Conservation (phyloP, 2,329 filamentous ascomycete species). For the Epichloe sibirici region DNA sequence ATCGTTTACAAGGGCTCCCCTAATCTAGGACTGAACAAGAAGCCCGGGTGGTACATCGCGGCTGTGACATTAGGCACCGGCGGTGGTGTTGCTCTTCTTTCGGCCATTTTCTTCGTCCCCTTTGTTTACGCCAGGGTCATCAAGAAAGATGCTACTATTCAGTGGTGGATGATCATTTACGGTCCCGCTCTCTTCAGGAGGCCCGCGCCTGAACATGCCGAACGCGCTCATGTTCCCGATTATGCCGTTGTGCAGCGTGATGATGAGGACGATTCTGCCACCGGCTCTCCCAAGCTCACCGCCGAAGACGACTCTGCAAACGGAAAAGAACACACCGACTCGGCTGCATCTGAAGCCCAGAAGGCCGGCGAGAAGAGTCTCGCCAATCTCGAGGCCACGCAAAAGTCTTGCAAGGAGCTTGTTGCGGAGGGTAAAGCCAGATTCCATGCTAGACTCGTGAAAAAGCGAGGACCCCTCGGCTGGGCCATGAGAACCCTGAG, state of each 20-base stretch:
- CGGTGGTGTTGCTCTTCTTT: slow-evolving; percentile 43
- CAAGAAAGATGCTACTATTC: slow-evolving; percentile 52
- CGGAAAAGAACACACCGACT: slow-evolving; percentile 6
- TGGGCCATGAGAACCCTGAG: slow-evolving; percentile 73
- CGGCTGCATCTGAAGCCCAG: slow-evolving; percentile 2
- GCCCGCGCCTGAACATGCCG: slow-evolving; percentile 36
- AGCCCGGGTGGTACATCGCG: slow-evolving; percentile 55
- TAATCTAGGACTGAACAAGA: slow-evolving; percentile 50
- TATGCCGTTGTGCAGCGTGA: slow-evolving; percentile 65
- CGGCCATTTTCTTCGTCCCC: slow-evolving; percentile 61
- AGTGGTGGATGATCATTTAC: slow-evolving; percentile 48
- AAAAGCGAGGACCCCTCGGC: slow-evolving; percentile 54
- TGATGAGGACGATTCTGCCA: slow-evolving; percentile 28
- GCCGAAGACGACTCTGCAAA: slow-evolving; percentile 15
- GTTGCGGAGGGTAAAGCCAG: slow-evolving; percentile 43
- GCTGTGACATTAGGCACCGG: slow-evolving; percentile 54
- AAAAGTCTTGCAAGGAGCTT: slow-evolving; percentile 48
- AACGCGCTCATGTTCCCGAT: slow-evolving; percentile 52
- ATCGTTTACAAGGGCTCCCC: slow-evolving; percentile 76
- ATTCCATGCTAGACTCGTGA: slow-evolving; percentile 50
- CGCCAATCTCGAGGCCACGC: slow-evolving; percentile 31
- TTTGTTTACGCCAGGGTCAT: slow-evolving; percentile 55
- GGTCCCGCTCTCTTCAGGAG: slow-evolving; percentile 55
- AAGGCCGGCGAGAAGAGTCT: slow-evolving; percentile 24
- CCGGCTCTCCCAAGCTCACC: slow-evolving; percentile 17